phyloP scores from a whole-genome alignment of 139 green algal species.

The Chlorella vulgaris region DNA sequence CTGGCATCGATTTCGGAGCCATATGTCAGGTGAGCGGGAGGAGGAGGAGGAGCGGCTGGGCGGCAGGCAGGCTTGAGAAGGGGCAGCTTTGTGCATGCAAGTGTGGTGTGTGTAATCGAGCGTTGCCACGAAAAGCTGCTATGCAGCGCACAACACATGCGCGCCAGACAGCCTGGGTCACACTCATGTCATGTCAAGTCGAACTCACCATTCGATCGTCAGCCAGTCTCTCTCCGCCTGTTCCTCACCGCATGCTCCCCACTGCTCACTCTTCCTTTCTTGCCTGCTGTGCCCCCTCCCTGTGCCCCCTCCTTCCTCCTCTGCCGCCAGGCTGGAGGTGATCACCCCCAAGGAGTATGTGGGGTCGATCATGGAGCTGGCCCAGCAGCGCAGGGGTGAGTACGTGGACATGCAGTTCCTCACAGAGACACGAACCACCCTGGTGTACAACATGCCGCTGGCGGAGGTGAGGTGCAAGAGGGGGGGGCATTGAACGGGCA shows the following conservation, averaged over 20 bases:
- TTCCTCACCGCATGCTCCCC: too few species aligned
- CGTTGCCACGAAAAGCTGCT: neutral
- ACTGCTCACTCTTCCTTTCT: neutral
- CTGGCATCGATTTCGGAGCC: constrained; percentile 88
- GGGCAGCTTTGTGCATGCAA: neutral
- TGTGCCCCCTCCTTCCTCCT: neutral
- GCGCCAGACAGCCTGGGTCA: too few species aligned
- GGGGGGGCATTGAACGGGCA: neutral
- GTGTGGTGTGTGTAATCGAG: neutral
- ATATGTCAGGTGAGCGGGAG: constrained; percentile 76
- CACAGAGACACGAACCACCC: constrained; percentile 80
- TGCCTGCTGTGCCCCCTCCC: too few species aligned
- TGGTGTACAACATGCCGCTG: constrained; percentile 96
- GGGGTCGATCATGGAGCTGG: constrained; percentile 95
- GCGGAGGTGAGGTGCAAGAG: constrained; percentile 80
- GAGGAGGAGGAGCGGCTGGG: neutral
- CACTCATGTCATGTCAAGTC: too few species aligned
- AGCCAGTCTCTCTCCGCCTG: too few species aligned
- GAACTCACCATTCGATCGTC: too few species aligned
- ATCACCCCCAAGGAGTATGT: constrained; percentile 92
- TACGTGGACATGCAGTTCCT: constrained; percentile 97
- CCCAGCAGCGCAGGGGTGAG: constrained; percentile 75
- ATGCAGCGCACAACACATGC: too few species aligned
- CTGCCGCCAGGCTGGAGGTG: constrained; percentile 70
- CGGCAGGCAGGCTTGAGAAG: neutral